Evolutionary conservation across 805 yeast genomes (phyloP), one percentile per base, ranked within the genome.

Genomic region (Candida succiphila): DNA sequence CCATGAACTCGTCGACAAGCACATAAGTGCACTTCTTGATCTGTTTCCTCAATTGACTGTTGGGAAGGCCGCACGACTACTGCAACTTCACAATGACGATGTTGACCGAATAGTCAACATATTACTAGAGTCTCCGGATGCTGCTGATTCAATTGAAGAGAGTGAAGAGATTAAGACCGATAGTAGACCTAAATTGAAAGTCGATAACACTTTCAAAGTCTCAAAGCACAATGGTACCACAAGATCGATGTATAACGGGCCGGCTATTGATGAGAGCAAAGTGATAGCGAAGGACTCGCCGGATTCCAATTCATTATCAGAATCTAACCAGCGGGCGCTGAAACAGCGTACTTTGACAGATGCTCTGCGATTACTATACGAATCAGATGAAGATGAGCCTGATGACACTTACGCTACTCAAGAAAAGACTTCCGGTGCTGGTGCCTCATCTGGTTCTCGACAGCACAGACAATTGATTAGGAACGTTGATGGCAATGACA

Each of bases 381-480:
- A 79, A 29, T 67, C 75, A 7, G 89, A 84, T 46, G 95, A 85
- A 42, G 94, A 84, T 52, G 95, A 85, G 45, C 76, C 80, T 3
- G 95, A 85, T 49, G 94, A 83, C 43, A 78, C 88, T 0, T 72
- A 78, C 47, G 75, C 68, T 37, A 85, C 75, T 27, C 68, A 67
- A 35, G 75, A 69, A 35, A 45, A 56, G 27, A 62, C 70, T 0
- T 48, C 52, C 7, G 47, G 50, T 3, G 27, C 38, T 2, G 55
- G 45, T 6, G 22, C 28, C 6, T 36, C 24, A 9, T 7, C 31
- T 13, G 16, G 32, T 20, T 10, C 16, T 7, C 18, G 16, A 14
- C 26, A 23, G 25, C 14, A 17, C 14, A 12, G 33, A 4, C 20
- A 15, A 23, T 26, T 22, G 21, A 21, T 17, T 20, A 34, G 26